Evolutionary conservation across 768 basidiomycete species (phyloP).

Genomic region (Tulasnella calospora): DNA sequence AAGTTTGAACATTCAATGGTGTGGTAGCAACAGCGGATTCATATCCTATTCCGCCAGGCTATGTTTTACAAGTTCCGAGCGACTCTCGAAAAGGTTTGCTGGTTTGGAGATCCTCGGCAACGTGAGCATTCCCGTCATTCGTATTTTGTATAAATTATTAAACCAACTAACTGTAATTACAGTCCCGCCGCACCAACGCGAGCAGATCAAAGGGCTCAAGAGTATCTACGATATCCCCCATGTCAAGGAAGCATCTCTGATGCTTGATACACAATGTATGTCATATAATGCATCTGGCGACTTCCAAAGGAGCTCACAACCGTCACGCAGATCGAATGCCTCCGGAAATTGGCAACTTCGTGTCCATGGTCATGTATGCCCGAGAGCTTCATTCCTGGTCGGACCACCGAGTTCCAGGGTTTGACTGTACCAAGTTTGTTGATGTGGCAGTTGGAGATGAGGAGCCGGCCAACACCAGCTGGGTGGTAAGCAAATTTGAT

Average conservation of each 20-base stretch:
- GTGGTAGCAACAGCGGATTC: neutral
- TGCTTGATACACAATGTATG: slow-evolving; percentile 74
- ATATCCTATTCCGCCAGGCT: slow-evolving; percentile 35
- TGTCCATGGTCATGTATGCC: slow-evolving; percentile 64
- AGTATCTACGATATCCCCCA: slow-evolving; percentile 77
- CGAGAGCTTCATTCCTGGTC: slow-evolving; percentile 53
- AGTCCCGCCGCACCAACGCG: slow-evolving; percentile 81
- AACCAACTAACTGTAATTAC: neutral
- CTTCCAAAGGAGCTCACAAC: slow-evolving; percentile 6
- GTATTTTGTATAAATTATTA: neutral
- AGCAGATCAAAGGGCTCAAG: slow-evolving; percentile 56
- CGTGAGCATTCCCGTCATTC: slow-evolving; percentile 36
- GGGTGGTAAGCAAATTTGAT: slow-evolving; percentile 39
- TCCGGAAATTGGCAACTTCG: slow-evolving; percentile 66
- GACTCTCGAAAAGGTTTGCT: slow-evolving; percentile 45
- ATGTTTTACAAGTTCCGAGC: slow-evolving; percentile 43
- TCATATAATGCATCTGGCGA: slow-evolving; percentile 1
- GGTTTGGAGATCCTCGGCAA: slow-evolving; percentile 54
- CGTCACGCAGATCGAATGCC: slow-evolving; percentile 69
- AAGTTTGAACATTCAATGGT: neutral
- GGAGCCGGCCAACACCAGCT: slow-evolving; percentile 41
- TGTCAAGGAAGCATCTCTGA: slow-evolving; percentile 45
- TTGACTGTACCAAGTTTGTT: slow-evolving; percentile 61
- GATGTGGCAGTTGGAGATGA: slow-evolving; percentile 48
- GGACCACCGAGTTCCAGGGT: slow-evolving; percentile 33